Base-by-base conservation (phyloP, 495 filamentous ascomycete species). In the Aspergillus diversus region DNA sequence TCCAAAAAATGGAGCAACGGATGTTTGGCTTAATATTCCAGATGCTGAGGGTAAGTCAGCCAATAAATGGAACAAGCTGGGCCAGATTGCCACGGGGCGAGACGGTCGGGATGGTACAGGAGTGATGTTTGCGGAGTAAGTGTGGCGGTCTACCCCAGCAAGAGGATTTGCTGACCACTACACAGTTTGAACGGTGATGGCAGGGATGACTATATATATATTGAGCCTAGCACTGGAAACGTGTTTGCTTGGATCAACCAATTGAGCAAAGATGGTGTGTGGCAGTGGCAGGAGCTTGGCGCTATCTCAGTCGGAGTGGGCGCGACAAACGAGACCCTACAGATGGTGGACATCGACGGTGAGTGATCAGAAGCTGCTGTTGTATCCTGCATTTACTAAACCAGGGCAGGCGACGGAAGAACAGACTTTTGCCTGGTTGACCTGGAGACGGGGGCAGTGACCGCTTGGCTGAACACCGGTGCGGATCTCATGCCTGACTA, bases 61-160 rank as follows among this genome's bases (percentile, higher is more conserved):
- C 4, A 16, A 31, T 4, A 43, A 57, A 7, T 57, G 54, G 54
- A 16, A 57, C 7, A 31, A 57, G 9, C 34, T 57, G 1, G 54
- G 54, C 5, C 16, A 16, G 13, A 15, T 57, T 11, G 54, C 54
- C 6, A 43, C 33, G 7, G 54, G 54, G 9, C 7, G 8, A 21
- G 21, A 16, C 16, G 54, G 34, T 13, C 54, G 54, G n/a, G 54
- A 57, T 31, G 35, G 34, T 8, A 43, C 33, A 9, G 34, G 54
- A n/a, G 34, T 57, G 17, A 42, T 57, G 54, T 57, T 57, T 16
- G 54, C 54, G 5, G 54, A 57, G 52, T 55, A 37, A 55, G 52
- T 17, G 5, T n/a, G 27, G 50, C 11, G 7, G 8, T 27, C 9
- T 5, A 9, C 39, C 7, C 4, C 0, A 43, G 3, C 13, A 33